Conservation (phyloP, 805 yeast genomes). For the Candida sphagnicola region DNA sequence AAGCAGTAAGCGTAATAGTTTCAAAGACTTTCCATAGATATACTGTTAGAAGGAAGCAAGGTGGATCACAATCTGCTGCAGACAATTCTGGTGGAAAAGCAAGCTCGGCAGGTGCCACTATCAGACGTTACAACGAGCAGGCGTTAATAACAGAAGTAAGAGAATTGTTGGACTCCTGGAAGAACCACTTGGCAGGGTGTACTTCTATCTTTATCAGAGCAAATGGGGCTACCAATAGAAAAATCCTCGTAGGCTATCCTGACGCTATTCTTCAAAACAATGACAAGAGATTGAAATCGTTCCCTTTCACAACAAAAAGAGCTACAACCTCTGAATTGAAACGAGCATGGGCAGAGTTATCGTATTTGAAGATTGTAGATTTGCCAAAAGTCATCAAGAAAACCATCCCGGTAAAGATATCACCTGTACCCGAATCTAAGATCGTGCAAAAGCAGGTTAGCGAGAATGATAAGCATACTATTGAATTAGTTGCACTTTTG, state of each 20-base stretch:
- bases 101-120: constrained; percentile 88
- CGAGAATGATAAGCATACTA: constrained; percentile 45
- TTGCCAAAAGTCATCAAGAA: constrained; percentile 48
- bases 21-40: constrained; percentile 92
- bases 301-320: constrained; percentile 88
- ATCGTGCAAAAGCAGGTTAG: constrained; percentile 4
- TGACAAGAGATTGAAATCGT: constrained; percentile 61
- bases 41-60: constrained; percentile 95
- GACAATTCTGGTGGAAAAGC: constrained; percentile 95
- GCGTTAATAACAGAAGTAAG: constrained; percentile 78
- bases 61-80: constrained; percentile 92
- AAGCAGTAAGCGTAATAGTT: constrained; percentile 59
- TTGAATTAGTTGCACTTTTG: constrained; percentile 54
- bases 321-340: constrained; percentile 81
- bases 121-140: constrained; percentile 86
- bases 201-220: constrained; percentile 76
- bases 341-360: constrained; percentile 76
- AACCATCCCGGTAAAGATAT: constrained; percentile 7
- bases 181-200: constrained; percentile 53
- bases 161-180: constrained; percentile 66
- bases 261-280: constrained; percentile 46
- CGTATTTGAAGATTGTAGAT: constrained; percentile 52
- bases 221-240: constrained; percentile 64
- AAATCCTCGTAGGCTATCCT: constrained; percentile 62
- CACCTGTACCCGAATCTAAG: constrained; percentile 9